These are phyloP conservation scores for Ustilago loliicola DNA, from an alignment of 1,284 basidiomycete genomes.

Conservation along the genomic window DNA sequence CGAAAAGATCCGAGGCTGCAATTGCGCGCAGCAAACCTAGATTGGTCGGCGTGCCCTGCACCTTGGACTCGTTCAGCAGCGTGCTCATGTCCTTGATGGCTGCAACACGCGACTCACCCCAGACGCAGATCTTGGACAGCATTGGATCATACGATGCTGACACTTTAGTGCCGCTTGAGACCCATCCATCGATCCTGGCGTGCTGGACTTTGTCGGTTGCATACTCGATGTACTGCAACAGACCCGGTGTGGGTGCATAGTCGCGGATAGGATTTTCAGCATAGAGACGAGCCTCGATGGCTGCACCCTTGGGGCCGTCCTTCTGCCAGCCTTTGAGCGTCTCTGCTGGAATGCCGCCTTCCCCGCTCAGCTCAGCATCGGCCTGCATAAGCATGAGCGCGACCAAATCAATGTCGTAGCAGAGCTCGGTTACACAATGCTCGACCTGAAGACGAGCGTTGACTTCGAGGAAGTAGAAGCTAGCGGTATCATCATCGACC, in stretches of 20 bases:
- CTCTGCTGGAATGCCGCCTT: slow-evolving; percentile 71
- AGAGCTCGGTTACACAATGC: slow-evolving; percentile 76
- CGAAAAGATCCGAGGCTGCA: slow-evolving; percentile 19
- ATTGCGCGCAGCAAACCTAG: slow-evolving; percentile 31
- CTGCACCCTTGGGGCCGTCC: slow-evolving; percentile 66
- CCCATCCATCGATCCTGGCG: slow-evolving; percentile 74
- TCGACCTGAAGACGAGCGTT: slow-evolving; percentile 82
- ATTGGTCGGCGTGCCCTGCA: slow-evolving; percentile 71
- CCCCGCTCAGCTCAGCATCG: slow-evolving; percentile 58
- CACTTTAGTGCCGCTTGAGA: slow-evolving; percentile 75
- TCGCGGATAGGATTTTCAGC: slow-evolving; percentile 77
- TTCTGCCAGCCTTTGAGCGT: slow-evolving; percentile 66
- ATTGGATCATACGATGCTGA: slow-evolving; percentile 77
- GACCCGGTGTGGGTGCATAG: slow-evolving; percentile 77
- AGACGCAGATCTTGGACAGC: slow-evolving; percentile 72
- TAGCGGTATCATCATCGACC: slow-evolving; percentile 75
- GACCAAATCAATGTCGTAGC: slow-evolving; percentile 32
- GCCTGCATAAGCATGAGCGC: slow-evolving; percentile 78
- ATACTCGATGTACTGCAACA: slow-evolving; percentile 73
- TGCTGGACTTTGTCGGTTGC: slow-evolving; percentile 64
- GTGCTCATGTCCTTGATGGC: slow-evolving; percentile 67
- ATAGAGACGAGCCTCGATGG: slow-evolving; percentile 79
- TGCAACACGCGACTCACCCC: slow-evolving; percentile 71
- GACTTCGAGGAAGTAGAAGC: slow-evolving; percentile 82
- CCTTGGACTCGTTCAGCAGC: slow-evolving; percentile 51